Evolutionary conservation across 2,329 filamentous ascomycete genomes (phyloP).

Genomic region (Xylaria hypoxylon): DNA sequence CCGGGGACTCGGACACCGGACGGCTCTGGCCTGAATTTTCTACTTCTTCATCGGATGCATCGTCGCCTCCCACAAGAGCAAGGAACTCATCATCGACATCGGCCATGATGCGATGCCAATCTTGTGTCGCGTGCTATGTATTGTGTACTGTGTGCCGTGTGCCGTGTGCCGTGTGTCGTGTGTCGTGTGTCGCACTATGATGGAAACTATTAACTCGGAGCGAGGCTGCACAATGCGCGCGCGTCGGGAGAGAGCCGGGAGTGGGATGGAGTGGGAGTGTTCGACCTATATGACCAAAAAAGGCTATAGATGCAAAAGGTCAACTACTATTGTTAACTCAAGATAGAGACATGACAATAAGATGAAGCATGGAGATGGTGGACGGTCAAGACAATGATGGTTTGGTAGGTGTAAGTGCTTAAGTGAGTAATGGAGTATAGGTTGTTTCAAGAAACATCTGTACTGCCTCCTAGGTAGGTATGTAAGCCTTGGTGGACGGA

Average conservation of each 20-base stretch:
- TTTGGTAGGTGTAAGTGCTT: neutral
- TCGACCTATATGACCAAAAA: neutral
- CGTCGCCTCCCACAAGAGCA: conserved; percentile 85
- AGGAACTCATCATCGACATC: conserved; percentile 95
- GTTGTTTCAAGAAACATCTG: too few relatives aligned
- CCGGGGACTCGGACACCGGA: conserved; percentile 66
- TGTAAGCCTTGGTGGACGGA: too few relatives aligned
- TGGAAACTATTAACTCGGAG: too few relatives aligned
- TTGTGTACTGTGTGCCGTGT: too few relatives aligned
- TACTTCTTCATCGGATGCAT: conserved; percentile 68
- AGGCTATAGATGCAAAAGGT: neutral
- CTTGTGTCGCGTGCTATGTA: conserved; percentile 13
- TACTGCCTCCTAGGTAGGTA: too few relatives aligned
- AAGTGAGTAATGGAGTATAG: too few relatives aligned
- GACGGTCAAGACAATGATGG: neutral
- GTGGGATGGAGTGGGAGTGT: neutral
- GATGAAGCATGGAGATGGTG: neutral
- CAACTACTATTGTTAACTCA: neutral
- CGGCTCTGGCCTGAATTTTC: conserved; percentile 65
- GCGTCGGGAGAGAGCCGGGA: neutral
- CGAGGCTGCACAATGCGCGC: conserved; percentile 23
- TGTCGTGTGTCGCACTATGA: too few relatives aligned
- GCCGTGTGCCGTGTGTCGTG: conserved; percentile 14
- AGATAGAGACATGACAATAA: neutral
- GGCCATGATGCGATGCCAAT: conserved; percentile 71